Conservation (phyloP, 2,329 filamentous ascomycete genomes). For the Metarhizium anisopliae region DNA sequence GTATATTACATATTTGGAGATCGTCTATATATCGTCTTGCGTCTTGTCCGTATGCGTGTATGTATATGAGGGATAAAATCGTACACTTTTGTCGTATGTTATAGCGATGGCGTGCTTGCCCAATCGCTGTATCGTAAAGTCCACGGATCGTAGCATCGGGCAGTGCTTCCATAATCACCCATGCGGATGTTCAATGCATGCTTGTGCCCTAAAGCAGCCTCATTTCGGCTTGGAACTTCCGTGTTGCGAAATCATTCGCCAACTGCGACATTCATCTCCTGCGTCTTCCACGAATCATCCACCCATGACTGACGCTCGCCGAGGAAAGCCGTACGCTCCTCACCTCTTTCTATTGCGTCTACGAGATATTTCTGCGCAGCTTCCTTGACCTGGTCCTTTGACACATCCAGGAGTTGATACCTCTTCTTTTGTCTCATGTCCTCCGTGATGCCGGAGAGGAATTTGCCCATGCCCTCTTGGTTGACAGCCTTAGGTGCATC, state of each 20-base stretch:
- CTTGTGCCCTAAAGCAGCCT: background rate
- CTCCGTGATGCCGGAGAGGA: conserved; percentile 75
- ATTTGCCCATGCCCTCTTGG: conserved; percentile 76
- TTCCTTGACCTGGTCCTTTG: conserved; percentile 65
- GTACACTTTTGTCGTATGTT: conserved; percentile 11
- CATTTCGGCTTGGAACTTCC: background rate
- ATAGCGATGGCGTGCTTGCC: background rate
- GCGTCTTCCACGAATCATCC: conserved; percentile 62
- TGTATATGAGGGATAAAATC: conserved; percentile 5
- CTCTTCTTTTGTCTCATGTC: conserved; percentile 82
- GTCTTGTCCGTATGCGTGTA: background rate
- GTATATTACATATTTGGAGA: conserved; percentile 10
- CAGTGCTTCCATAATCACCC: background rate
- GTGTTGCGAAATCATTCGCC: background rate
- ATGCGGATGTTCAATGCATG: background rate
- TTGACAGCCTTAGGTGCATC: conserved; percentile 85
- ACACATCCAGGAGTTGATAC: conserved; percentile 80
- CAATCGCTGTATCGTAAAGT: background rate
- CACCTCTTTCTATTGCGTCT: conserved; percentile 48
- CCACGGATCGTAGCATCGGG: background rate
- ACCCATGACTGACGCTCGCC: conserved; percentile 79
- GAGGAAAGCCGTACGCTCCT: conserved; percentile 63
- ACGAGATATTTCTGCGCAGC: conserved; percentile 79
- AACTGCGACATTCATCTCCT: conserved; percentile 56
- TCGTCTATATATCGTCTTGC: conserved; percentile 6